Conservation (phyloP, 2,329 filamentous ascomycete genomes). For the Trichoderma sp. region DNA sequence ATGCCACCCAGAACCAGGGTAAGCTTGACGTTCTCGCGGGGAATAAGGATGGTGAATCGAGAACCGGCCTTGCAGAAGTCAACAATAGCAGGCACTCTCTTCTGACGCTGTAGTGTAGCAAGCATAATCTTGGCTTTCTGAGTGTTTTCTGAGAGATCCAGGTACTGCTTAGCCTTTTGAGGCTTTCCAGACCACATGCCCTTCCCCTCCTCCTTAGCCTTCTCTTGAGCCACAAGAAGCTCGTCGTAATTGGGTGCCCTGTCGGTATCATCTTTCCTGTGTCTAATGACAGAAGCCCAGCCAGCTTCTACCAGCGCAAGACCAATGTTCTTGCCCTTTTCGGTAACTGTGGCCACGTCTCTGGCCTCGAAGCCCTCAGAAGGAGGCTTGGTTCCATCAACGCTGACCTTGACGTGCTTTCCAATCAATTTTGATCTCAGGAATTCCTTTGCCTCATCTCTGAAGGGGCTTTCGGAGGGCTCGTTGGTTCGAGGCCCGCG, state of each 20-base stretch:
- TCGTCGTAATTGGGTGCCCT: slow-evolving; percentile 93
- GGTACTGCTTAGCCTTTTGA: slow-evolving; percentile 77
- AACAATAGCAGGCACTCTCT: slow-evolving; percentile 88
- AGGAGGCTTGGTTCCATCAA: slow-evolving; percentile 89
- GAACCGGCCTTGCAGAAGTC: slow-evolving; percentile 98
- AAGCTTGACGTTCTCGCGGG: slow-evolving; percentile 89
- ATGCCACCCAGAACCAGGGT: slow-evolving; percentile 94
- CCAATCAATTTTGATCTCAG: slow-evolving; percentile 91
- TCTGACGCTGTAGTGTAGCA: slow-evolving; percentile 82
- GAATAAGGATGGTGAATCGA: slow-evolving; percentile 87
- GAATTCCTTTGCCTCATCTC: slow-evolving; percentile 94
- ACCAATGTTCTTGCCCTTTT: slow-evolving; percentile 84
- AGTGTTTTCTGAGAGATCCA: slow-evolving; percentile 86
- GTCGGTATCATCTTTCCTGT: slow-evolving; percentile 92
- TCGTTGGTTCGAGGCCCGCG: slow-evolving; percentile 90
- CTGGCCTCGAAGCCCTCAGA: slow-evolving; percentile 90
- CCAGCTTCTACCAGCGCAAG: slow-evolving; percentile 86
- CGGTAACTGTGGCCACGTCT: slow-evolving; percentile 85
- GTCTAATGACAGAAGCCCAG: slow-evolving; percentile 90
- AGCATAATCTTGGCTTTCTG: slow-evolving; percentile 97
- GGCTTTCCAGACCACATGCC: slow-evolving; percentile 95
- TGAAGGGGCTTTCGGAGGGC: slow-evolving; percentile 82
- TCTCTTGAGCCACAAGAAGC: slow-evolving; percentile 75
- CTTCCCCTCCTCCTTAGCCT: slow-evolving; percentile 83
- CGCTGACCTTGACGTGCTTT: slow-evolving; percentile 86